Conservation (phyloP, 306 rosid genomes). For the Pterocarpus macrocarpus region DNA sequence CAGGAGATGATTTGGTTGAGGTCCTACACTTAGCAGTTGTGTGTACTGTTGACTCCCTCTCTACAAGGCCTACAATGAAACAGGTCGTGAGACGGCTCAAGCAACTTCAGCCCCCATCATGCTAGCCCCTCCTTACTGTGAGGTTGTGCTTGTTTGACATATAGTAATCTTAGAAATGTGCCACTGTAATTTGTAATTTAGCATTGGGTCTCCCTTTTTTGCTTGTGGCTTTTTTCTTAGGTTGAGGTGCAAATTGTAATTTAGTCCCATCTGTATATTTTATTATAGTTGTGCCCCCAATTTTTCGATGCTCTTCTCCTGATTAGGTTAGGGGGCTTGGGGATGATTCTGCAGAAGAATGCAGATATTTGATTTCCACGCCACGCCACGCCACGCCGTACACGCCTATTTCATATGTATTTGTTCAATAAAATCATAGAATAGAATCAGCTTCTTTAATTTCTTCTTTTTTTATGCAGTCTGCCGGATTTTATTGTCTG, state of each 20-base stretch:
- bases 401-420: slow-evolving; percentile 51
- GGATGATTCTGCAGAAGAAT: slow-evolving; percentile 83
- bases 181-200: slow-evolving; percentile 62
- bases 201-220: slow-evolving; percentile 29
- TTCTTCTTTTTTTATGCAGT: neutral
- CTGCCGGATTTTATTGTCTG: neutral
- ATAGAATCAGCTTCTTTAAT: slow-evolving; percentile 37
- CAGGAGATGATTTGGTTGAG: slow-evolving; percentile 84
- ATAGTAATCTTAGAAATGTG: slow-evolving; percentile 59
- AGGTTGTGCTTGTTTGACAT: slow-evolving; percentile 54
- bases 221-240: slow-evolving; percentile 53
- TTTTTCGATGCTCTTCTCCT: slow-evolving; percentile 59
- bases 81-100: slow-evolving; percentile 89
- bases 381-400: slow-evolving; percentile 50
- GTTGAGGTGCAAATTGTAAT: slow-evolving; percentile 64
- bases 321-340: slow-evolving; percentile 56
- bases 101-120: slow-evolving; percentile 93
- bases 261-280: slow-evolving; percentile 73
- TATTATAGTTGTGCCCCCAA: slow-evolving; percentile 68
- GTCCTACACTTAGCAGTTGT: slow-evolving; percentile 89
- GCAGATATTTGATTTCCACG: slow-evolving; percentile 67
- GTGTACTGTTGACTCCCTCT: slow-evolving; percentile 88
- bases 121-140: slow-evolving; percentile 53
- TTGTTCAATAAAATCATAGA: slow-evolving; percentile 57
- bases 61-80: slow-evolving; percentile 93